Base-by-base conservation (phyloP, 176 grass and related monocot species). In the Zizania latifolia region DNA sequence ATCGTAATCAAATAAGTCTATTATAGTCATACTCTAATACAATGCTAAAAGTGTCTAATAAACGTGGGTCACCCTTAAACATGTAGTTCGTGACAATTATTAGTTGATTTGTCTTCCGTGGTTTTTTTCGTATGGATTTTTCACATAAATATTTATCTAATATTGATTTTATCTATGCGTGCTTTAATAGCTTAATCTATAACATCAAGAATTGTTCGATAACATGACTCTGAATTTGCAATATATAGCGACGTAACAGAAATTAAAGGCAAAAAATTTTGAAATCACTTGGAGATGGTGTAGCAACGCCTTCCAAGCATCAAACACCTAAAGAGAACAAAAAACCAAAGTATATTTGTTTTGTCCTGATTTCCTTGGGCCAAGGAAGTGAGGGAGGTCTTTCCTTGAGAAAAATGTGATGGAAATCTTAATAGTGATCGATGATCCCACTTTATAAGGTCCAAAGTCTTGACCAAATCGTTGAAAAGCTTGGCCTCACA, bases 381-480 rank as follows among this genome's bases (percentile, higher is more conserved):
- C 36, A 68, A 35, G 53, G 43, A 59, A 59, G 30, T 23, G 33
- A 8, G 67, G n/a, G n/a, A 41, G 86, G 68, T 88, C 54, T 84
- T 84, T 80, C 43, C 76, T 88, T 88, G 79, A 75, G 55, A 84
- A 88, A 83, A 80, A 70, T 58, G 63, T 84, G 62, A n/a, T 9
- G 27, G 55, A 80, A 88, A 84, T 70, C 44, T 40, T 65, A 38
- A 43, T 73, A 53, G n/a, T 17, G 54, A n/a, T n/a, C n/a, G n/a
- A n/a, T 39, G 76, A 80, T 83, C 62, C 81, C 33, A 59, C 74
- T 70, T 35, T 37, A n/a, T n/a, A n/a, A 31, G 81, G 76, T 67
- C 83, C 81, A 70, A 81, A 88, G 46, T 35, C 81, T 84, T 84
- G 81, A 91, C 84, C 54, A 78, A 16, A 87, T 87, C 84, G 84